Evolutionary conservation across 306 rosid species (phyloP).

Genomic region (Phaseolus lunatus): DNA sequence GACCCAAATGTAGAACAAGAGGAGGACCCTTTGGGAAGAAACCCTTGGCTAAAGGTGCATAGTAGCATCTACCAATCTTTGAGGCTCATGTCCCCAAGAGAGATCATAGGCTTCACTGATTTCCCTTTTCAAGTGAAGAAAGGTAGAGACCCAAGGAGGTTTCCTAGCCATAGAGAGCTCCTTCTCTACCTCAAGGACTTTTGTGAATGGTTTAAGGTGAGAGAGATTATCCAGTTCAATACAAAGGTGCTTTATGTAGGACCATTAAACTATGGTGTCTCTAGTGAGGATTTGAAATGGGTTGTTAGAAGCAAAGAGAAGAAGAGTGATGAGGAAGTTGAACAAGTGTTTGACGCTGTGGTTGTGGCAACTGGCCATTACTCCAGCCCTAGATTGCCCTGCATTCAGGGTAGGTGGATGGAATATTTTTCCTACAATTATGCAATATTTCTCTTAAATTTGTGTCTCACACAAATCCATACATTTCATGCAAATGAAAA

Average conservation of each 20-base stretch:
- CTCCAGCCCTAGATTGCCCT: conserved; percentile 72
- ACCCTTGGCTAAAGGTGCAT: conserved; percentile 59
- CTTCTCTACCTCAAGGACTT: conserved; percentile 67
- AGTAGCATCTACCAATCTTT: conserved; percentile 71
- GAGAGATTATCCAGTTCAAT: conserved; percentile 67
- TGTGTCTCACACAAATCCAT: too few relatives aligned
- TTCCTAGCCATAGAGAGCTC: conserved; percentile 73
- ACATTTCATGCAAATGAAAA: conserved; percentile 8
- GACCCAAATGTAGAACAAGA: conserved; percentile 59
- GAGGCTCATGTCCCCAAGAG: conserved; percentile 70
- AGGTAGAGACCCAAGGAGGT: conserved; percentile 73
- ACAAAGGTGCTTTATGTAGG: conserved; percentile 75
- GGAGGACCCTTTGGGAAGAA: conserved; percentile 65
- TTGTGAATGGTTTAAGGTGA: conserved; percentile 64
- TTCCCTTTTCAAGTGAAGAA: conserved; percentile 69
- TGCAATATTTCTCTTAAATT: too few relatives aligned
- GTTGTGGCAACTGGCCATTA: conserved; percentile 84
- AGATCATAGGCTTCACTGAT: conserved; percentile 77
- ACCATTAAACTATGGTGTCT: conserved; percentile 50
- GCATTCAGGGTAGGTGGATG: conserved; percentile 55
- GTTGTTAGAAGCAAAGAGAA: conserved; percentile 61
- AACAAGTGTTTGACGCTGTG: conserved; percentile 80
- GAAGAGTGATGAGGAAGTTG: conserved; percentile 43
- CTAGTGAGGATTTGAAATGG: conserved; percentile 66
- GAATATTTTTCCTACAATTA: too few relatives aligned